These are phyloP conservation scores for Schizochytrium sp. DNA, from an alignment of 108 stramenopile species.

Conservation along the genomic window DNA sequence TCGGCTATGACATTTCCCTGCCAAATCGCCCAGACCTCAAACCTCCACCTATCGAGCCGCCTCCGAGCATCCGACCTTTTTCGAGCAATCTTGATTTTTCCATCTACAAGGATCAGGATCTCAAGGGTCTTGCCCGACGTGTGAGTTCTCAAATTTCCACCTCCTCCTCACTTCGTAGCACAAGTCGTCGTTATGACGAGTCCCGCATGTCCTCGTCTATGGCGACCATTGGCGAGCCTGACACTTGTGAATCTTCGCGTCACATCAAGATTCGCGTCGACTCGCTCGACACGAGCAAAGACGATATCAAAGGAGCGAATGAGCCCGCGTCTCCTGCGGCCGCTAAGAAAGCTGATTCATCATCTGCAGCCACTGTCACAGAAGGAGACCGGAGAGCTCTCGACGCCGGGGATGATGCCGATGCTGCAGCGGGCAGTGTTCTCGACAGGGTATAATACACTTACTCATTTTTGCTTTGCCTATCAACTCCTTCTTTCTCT, in stretches of 20 bases:
- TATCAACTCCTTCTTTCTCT: no score
- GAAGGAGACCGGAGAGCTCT: no score
- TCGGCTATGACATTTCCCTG: conserved; percentile 36
- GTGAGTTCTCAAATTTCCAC: background rate
- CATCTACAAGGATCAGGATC: background rate
- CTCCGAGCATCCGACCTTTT: background rate
- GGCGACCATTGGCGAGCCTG: background rate
- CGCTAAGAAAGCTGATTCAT: no score
- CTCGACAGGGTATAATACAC: no score
- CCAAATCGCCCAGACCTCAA: conserved; percentile 43
- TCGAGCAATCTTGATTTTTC: background rate
- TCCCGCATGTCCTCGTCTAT: background rate
- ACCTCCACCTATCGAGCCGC: background rate
- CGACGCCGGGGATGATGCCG: no score
- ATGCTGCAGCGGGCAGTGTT: no score
- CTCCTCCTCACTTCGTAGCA: background rate
- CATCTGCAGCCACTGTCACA: no score
- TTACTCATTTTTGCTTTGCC: no score
- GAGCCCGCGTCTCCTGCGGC: no score
- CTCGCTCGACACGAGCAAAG: no score
- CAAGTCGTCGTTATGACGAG: background rate
- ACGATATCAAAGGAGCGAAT: no score
- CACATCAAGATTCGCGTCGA: no score
- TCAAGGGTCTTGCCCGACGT: background rate
- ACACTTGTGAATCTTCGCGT: background rate